A percentile compares a stretch with the other conserved stretches of the same genome.
Evolutionary conservation across 148 eudicot genomes (phyloP).

Genomic region (Drosera capensis): DNA sequence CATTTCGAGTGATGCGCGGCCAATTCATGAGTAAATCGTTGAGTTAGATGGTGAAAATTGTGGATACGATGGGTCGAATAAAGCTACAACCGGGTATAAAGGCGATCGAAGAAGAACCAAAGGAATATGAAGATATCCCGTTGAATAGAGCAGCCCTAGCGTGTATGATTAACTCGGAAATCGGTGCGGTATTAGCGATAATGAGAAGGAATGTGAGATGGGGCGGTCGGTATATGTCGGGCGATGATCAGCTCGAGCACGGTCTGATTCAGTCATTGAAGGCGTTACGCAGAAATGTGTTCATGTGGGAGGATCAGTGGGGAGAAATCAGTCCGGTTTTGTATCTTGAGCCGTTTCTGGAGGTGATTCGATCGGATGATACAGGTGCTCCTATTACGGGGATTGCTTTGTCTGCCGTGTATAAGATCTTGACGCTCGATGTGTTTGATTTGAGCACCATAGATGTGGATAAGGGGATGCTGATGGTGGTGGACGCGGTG

Average conservation of each 20-base stretch:
- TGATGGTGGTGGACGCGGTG: slow-evolving; percentile 69
- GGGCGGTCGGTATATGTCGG: slow-evolving; percentile 68
- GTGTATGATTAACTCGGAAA: slow-evolving; percentile 68
- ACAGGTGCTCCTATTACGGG: slow-evolving; percentile 88
- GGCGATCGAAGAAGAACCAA: slow-evolving; percentile 45
- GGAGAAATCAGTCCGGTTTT: slow-evolving; percentile 40
- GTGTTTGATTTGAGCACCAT: slow-evolving; percentile 39
- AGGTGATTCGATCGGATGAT: slow-evolving; percentile 76
- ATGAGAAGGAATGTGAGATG: slow-evolving; percentile 94
- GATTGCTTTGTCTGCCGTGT: slow-evolving; percentile 74
- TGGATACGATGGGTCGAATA: slow-evolving; percentile 69
- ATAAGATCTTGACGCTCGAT: slow-evolving; percentile 60
- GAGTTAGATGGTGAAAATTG: too few species aligned
- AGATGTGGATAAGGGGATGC: slow-evolving; percentile 60
- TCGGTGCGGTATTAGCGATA: slow-evolving; percentile 76
- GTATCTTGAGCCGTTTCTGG: slow-evolving; percentile 78
- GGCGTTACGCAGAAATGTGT: slow-evolving; percentile 56
- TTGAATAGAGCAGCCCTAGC: slow-evolving; percentile 47
- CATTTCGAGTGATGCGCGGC: too few species aligned
- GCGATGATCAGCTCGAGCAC: slow-evolving; percentile 70
- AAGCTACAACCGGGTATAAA: slow-evolving; percentile 56
- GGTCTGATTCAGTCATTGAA: slow-evolving; percentile 61
- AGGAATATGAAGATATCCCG: slow-evolving; percentile 32
- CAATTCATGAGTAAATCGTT: too few species aligned
- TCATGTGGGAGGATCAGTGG: slow-evolving; percentile 67